Conservation (phyloP, 495 filamentous ascomycete species). For the Penicillium roqueforti region DNA sequence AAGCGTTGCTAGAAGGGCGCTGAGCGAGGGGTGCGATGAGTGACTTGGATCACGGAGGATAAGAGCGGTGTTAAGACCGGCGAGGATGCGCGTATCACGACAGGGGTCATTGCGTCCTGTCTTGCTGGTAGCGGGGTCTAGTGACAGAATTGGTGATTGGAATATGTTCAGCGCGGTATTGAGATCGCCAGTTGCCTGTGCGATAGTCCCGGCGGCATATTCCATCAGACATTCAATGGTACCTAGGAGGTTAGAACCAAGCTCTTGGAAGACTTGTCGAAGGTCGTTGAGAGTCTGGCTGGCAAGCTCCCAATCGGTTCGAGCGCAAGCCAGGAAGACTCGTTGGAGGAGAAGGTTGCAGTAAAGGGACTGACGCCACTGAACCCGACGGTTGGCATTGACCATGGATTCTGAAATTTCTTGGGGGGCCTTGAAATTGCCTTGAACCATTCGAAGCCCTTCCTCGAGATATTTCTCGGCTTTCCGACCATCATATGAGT, state of each 20-base stretch:
- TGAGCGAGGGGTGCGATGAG: constrained; percentile 41
- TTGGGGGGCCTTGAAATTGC: constrained; percentile 44
- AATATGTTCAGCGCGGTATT: constrained; percentile 61
- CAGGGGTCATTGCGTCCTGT: constrained; percentile 51
- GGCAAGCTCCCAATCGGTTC: constrained; percentile 61
- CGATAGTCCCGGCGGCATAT: constrained; percentile 73
- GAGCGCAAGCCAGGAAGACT: constrained; percentile 54
- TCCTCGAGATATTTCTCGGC: constrained; percentile 63
- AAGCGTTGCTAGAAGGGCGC: constrained; percentile 56
- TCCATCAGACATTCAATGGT: constrained; percentile 44
- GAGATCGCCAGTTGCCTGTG: constrained; percentile 74
- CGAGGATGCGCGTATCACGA: constrained; percentile 70
- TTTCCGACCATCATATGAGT: constrained; percentile 61
- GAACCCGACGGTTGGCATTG: constrained; percentile 38
- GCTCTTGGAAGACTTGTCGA: constrained; percentile 30
- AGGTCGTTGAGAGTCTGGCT: constrained; percentile 41
- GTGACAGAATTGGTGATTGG: constrained; percentile 52
- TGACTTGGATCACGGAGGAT: constrained; percentile 67
- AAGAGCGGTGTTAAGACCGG: constrained; percentile 74
- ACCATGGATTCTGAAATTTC: constrained; percentile 45
- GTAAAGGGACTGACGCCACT: constrained; percentile 51
- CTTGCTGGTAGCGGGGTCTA: constrained; percentile 42
- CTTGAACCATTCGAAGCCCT: constrained; percentile 55
- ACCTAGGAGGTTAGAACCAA: constrained; percentile 37
- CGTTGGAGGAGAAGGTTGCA: constrained; percentile 57